A percentile compares a stretch with the other conserved stretches of the same genome.
Conservation (phyloP, 768 basidiomycete species). For the Lactarius hatsudake region DNA sequence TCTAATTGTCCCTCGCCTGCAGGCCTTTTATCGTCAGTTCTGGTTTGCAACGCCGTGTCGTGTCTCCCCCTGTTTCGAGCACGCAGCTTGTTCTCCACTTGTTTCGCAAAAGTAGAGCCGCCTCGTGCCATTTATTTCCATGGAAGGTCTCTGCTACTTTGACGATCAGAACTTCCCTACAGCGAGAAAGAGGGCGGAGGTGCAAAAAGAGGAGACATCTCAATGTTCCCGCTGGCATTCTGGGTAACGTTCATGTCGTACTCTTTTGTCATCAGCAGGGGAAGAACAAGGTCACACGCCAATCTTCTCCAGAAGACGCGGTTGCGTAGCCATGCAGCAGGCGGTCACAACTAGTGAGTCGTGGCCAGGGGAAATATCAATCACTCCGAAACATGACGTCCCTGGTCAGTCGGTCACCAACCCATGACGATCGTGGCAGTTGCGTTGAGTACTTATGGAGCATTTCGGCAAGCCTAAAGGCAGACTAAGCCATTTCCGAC, state of each 20-base stretch:
- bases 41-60: background rate
- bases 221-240: background rate
- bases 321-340: background rate
- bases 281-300: background rate
- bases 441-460: background rate
- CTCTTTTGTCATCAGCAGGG: background rate
- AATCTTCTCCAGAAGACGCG: background rate
- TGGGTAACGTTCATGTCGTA: background rate
- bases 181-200: background rate
- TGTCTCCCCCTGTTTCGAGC: background rate
- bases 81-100: background rate
- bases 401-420: background rate
- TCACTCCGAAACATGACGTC: background rate
- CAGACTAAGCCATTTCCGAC: slow-evolving; percentile 18
- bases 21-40: background rate
- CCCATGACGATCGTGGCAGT: background rate
- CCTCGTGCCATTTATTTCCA: background rate
- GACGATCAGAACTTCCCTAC: background rate
- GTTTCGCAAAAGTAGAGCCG: background rate
- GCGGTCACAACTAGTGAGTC: background rate
- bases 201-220: background rate
- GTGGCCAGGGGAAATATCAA: background rate
- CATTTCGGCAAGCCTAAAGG: background rate
- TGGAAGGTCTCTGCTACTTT: background rate
- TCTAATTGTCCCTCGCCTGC: background rate